Evolutionary conservation across 2,329 filamentous ascomycete genomes (phyloP).

Genomic region (Fusarium humuli): DNA sequence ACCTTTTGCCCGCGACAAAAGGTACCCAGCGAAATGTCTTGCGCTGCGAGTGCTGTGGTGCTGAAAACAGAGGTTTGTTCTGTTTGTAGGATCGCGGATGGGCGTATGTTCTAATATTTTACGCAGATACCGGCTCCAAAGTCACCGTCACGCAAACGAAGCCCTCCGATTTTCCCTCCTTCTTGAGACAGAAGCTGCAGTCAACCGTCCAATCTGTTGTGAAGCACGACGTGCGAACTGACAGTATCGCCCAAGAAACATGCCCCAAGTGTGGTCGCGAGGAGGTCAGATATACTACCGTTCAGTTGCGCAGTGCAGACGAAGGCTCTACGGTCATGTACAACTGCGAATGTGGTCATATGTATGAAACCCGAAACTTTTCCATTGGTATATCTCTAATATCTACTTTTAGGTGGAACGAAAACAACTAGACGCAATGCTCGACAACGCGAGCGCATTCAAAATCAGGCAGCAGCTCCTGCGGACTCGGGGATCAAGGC

Average conservation of each 20-base stretch:
- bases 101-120: slow-evolving; percentile 26
- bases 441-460: slow-evolving; percentile 30
- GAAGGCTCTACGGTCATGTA: slow-evolving; percentile 96
- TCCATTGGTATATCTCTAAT: slow-evolving; percentile 44
- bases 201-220: slow-evolving; percentile 88
- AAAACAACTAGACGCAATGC: slow-evolving; percentile 65
- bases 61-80: slow-evolving; percentile 80
- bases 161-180: slow-evolving; percentile 88
- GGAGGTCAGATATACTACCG: slow-evolving; percentile 85
- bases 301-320: slow-evolving; percentile 91
- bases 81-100: background rate
- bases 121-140: slow-evolving; percentile 77
- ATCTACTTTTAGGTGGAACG: slow-evolving; percentile 60
- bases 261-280: slow-evolving; percentile 85
- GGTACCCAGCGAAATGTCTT: slow-evolving; percentile 81
- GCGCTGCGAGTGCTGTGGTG: slow-evolving; percentile 86
- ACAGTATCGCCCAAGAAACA: slow-evolving; percentile 73
- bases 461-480: slow-evolving; percentile 55
- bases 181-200: slow-evolving; percentile 82
- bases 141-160: slow-evolving; percentile 87
- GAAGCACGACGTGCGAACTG: slow-evolving; percentile 80
- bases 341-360: slow-evolving; percentile 86
- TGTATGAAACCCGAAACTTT: slow-evolving; percentile 61
- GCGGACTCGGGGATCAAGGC: slow-evolving; percentile 81
- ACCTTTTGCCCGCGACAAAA: slow-evolving; percentile 83